Evolutionary conservation across 176 grass and related monocot genomes (phyloP).

Genomic region (Oryza coarctata): DNA sequence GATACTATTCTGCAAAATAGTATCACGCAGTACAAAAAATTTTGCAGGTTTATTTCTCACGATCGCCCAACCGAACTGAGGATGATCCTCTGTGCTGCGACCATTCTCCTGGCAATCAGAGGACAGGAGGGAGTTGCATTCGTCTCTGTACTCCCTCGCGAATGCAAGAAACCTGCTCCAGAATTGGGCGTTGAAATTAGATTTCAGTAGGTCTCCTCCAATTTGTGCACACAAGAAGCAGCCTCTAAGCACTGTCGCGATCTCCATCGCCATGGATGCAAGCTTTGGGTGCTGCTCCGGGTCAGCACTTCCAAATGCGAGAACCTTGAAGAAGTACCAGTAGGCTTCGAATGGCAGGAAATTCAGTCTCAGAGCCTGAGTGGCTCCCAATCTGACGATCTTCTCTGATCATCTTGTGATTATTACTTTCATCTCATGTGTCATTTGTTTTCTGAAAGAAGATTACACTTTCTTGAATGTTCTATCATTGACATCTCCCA

Average conservation of each 20-base stretch:
- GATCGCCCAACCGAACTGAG: not conserved
- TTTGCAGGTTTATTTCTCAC: not conserved
- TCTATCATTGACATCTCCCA: no score
- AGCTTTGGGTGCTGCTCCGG: not conserved
- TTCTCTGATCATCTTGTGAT: not conserved
- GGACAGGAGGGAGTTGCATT: no score
- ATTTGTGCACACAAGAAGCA: not conserved
- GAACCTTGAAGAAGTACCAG: not conserved
- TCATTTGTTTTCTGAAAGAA: not conserved
- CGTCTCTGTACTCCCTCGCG: not conserved
- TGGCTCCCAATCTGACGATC: not conserved
- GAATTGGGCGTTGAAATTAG: not conserved
- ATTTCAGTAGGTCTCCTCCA: not conserved
- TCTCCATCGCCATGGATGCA: constrained; percentile 5
- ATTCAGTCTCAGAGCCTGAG: not conserved
- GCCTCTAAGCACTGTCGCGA: not conserved
- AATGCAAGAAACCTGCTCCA: not conserved
- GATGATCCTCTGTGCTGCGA: not conserved
- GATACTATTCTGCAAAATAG: no score
- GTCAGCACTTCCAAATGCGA: not conserved
- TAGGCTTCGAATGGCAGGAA: not conserved
- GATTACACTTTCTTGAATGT: no score
- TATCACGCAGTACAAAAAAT: not conserved
- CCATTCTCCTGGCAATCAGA: no score
- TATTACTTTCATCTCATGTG: not conserved